phyloP scores from a whole-genome alignment of 2,329 filamentous ascomycete genomes.

The Fusarium veterinarium region DNA sequence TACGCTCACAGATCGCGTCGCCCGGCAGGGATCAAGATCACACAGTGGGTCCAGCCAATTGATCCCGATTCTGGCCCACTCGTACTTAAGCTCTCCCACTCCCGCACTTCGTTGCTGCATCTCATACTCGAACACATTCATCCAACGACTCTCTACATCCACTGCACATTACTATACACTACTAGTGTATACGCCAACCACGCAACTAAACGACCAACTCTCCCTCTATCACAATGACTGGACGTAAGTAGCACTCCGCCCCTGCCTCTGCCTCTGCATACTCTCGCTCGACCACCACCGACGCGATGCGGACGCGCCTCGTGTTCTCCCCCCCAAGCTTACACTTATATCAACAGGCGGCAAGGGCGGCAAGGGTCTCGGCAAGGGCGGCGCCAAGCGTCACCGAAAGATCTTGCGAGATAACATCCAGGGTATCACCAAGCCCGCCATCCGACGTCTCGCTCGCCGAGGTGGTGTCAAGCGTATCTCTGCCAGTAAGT shows the following conservation, averaged over 20 bases:
- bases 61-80: conserved; percentile 53
- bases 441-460: conserved; percentile 98
- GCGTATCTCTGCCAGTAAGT: conserved; percentile 96
- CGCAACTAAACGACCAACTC: conserved; percentile 32
- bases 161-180: conserved; percentile 19
- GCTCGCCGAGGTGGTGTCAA: conserved; percentile 99
- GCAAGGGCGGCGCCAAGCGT: conserved; percentile 98
- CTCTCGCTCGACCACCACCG: background rate
- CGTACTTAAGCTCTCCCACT: conserved; percentile 53
- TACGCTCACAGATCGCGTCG: conserved; percentile 38
- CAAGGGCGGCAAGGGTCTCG: conserved; percentile 97
- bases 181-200: conserved; percentile 27
- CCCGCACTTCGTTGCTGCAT: conserved; percentile 40
- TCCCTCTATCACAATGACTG: conserved; percentile 70
- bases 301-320: conserved; percentile 61
- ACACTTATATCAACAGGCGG: conserved; percentile 71
- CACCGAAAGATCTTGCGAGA: conserved; percentile 99
- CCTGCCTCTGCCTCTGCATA: background rate
- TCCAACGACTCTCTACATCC: conserved; percentile 20
- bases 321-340: conserved; percentile 71
- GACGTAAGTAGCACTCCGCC: conserved; percentile 67
- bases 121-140: conserved; percentile 28
- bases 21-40: conserved; percentile 37
- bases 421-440: conserved; percentile 99
- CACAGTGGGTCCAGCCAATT: conserved; percentile 44